Conservation (phyloP, 768 basidiomycete genomes). For the Pleurotus giganteus region DNA sequence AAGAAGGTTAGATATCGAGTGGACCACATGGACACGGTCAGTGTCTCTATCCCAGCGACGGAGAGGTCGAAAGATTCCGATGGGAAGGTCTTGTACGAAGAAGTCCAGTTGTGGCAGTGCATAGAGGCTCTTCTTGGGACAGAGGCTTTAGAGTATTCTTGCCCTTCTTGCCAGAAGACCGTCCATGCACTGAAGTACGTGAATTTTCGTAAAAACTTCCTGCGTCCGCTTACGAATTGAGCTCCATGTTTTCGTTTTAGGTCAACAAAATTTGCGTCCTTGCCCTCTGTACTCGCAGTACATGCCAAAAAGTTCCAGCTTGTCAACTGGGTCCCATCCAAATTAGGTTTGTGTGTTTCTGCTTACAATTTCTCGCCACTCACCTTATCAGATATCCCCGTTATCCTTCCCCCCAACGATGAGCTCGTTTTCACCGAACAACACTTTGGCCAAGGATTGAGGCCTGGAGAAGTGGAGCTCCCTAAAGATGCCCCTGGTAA, state of each 20-base stretch:
- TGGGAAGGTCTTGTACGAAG: slow-evolving; percentile 60
- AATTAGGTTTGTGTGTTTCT: slow-evolving; percentile 62
- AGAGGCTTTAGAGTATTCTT: slow-evolving; percentile 79
- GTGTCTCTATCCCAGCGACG: slow-evolving; percentile 72
- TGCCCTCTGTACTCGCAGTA: slow-evolving; percentile 85
- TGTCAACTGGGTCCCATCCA: slow-evolving; percentile 95
- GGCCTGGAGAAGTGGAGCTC: slow-evolving; percentile 66
- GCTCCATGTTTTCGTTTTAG: slow-evolving; percentile 34
- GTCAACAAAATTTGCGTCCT: slow-evolving; percentile 74
- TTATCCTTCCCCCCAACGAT: slow-evolving; percentile 62
- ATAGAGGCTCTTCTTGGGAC: slow-evolving; percentile 53
- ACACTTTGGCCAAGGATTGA: slow-evolving; percentile 70
- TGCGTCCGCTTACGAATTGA: neutral
- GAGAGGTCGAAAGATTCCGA: slow-evolving; percentile 56
- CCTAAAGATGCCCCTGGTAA: slow-evolving; percentile 48
- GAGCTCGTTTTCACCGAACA: slow-evolving; percentile 54
- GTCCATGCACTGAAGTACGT: slow-evolving; percentile 75
- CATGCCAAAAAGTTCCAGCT: slow-evolving; percentile 95
- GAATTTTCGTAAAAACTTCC: neutral
- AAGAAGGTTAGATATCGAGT: slow-evolving; percentile 77
- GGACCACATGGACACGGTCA: slow-evolving; percentile 75
- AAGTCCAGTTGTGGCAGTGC: slow-evolving; percentile 60
- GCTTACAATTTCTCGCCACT: neutral
- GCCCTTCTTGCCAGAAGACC: slow-evolving; percentile 67
- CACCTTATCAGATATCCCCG: slow-evolving; percentile 71